Base-by-base conservation (phyloP, 805 yeast species). In the Pichia occidentalis region DNA sequence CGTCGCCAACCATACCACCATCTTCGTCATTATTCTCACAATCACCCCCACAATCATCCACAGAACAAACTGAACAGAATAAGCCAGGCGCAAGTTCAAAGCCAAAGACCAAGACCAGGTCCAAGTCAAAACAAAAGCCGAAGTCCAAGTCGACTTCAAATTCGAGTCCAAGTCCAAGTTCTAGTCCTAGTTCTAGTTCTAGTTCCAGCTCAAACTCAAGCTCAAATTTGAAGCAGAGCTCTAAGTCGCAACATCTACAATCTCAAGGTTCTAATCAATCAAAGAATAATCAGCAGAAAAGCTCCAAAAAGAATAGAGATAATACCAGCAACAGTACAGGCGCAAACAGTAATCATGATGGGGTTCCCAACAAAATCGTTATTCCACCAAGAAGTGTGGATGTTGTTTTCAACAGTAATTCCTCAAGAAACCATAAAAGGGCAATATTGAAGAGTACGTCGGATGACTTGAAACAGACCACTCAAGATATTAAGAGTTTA, bases 251-350 rank as follows among this genome's bases (percentile, higher is more conserved):
- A 8, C 13, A n/a, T 7, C 21, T 22, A 17, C 9, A 25, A 24
- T 10, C 7, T 7, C 14, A 22, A 13, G 18, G 19, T 17, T 12
- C 16, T 21, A 1, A 27, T 20, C 22, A 27, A 27, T 10, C 18
- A 18, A 20, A 27, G 4, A 20, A 26, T 26, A 20, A 21, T 10
- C 14, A 36, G 8, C 13, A 11, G 13, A 18, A 26, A 11, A 19
- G 16, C n/a, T 8, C 23, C 13, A 21, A 34, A 18, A 28, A 21
- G 16, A 33, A 70, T 68, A 45, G n/a, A n/a, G n/a, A 56, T 71
- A 20, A 58, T 73, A 37, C 69, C 70, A 47, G 70, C 74, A 25
- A 85, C 77, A 52, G 74, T 73, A 51, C 73, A 76, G 54, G 61
- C 71, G 35, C 61, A 80, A 8, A 8, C 2, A 14, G 16, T 14